These are phyloP conservation scores for Hypericum androsaemum DNA, from an alignment of 345 rosid genomes.

Conservation along the genomic window DNA sequence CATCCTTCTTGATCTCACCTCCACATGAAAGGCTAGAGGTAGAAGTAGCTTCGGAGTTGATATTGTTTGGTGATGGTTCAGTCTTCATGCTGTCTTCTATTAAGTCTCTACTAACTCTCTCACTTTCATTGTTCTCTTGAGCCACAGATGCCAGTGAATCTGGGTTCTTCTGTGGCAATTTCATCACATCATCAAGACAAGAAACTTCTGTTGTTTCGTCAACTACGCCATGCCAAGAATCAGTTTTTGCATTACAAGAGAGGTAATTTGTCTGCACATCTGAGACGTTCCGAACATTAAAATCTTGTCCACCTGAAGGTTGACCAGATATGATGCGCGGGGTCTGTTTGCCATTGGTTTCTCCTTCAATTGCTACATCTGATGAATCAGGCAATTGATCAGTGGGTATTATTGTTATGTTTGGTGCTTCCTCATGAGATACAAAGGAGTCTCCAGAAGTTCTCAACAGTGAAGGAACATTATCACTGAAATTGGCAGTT, in stretches of 20 bases:
- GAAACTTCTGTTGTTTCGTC: constrained; percentile 6
- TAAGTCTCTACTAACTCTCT: constrained; percentile 16
- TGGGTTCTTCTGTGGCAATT: constrained; percentile 15
- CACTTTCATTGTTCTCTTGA: constrained; percentile 20
- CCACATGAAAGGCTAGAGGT: constrained; percentile 14
- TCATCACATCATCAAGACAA: constrained; percentile 19
- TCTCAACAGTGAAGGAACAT: constrained; percentile 18
- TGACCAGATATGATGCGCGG: constrained; percentile 13
- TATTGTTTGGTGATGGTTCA: constrained; percentile 12
- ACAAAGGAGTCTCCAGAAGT: constrained; percentile 7
- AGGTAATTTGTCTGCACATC: constrained; percentile 14
- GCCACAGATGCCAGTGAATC: constrained; percentile 11
- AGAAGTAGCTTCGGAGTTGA: constrained; percentile 16
- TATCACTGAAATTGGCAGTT: constrained; percentile 14
- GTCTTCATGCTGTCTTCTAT: constrained; percentile 12
- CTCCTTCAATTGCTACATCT: constrained; percentile 12
- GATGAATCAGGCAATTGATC: not conserved
- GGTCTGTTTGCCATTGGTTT: constrained; percentile 9
- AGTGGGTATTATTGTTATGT: constrained; percentile 9
- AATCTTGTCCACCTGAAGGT: constrained; percentile 12
- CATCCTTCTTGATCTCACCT: constrained; percentile 16
- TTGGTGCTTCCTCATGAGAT: constrained; percentile 11
- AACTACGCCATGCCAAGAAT: constrained; percentile 15
- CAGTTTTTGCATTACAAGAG: constrained; percentile 14
- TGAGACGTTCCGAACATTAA: constrained; percentile 12